Evolutionary conservation across 139 green algal species (phyloP), one percentile per base, ranked within the genome.

Genomic region (Chlamydomonas incerta): DNA sequence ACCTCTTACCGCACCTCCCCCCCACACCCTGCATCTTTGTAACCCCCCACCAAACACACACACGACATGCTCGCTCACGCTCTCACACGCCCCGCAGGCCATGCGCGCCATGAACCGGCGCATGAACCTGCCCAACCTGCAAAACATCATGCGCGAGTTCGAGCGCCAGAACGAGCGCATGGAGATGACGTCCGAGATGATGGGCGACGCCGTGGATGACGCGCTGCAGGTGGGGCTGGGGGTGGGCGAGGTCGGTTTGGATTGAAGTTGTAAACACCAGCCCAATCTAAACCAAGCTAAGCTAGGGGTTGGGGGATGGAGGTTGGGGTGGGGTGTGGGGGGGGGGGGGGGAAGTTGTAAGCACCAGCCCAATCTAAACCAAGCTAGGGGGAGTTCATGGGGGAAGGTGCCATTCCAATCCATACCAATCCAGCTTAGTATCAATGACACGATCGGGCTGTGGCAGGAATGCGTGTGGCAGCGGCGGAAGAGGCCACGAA

Each of bases 161-260:
- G 97, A 99, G 90, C 91, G 88, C 80, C 88, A 99, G 92, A 99
- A 99, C 83, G 96, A 99, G 88, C 90, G 87, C 26, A 99, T 99
- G 98, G 97, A 99, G 87, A 98, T 98, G 95, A 98, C 96, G 0
- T 94, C 90, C 80, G 97, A 99, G 72, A 96, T 98, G 89, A 99
- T 99, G 97, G 96, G 94, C 0, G 96, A 98, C 87, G 96, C 97
- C 6, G 93, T 99, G 24, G 98, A 99, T 85, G 97, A 98, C 62
- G 96, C 95, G 20, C 96, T 99, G 87, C 97, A 97, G 92, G 95
- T 95, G 74, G 66, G 57, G 23, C 0, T 33, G 20, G 17, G 52
- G 55, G 31, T 35, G 24, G 17, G 26, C 3, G n/a, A n/a, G 8
- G n/a, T 14, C 1, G n/a, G 62, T 15, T n/a, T n/a, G n/a, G n/a